Evolutionary conservation across 129 eudicot genomes (phyloP).

Genomic region (Tagetes erecta): DNA sequence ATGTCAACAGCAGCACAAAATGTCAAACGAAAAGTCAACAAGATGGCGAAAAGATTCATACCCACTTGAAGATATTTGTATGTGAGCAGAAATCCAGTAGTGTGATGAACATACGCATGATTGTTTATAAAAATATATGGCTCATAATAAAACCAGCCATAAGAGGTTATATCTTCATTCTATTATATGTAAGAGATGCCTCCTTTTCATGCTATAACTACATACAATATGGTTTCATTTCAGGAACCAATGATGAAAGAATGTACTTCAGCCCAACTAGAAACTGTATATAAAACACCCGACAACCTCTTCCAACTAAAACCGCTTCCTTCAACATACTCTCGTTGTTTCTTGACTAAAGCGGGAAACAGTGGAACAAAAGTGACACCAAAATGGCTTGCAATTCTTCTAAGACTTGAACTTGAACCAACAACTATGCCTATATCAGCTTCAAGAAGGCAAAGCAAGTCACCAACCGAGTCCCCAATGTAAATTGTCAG

Average conservation of each 20-base stretch:
- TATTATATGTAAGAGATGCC: conserved; percentile 32
- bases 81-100: conserved; percentile 23
- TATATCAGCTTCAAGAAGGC: conserved; percentile 87
- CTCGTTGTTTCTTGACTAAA: conserved; percentile 67
- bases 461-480: conserved; percentile 94
- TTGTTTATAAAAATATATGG: conserved; percentile 21
- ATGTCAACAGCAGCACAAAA: conserved; percentile 19
- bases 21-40: conserved; percentile 5
- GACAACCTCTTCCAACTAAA: conserved; percentile 68
- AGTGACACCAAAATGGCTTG: conserved; percentile 71
- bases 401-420: conserved; percentile 68
- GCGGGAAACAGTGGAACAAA: conserved; percentile 70
- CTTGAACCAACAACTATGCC: conserved; percentile 86
- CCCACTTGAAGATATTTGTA: conserved; percentile 17
- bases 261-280: conserved; percentile 88
- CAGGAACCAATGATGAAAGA: conserved; percentile 66
- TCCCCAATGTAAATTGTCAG: conserved; percentile 77
- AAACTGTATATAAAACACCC: conserved; percentile 75
- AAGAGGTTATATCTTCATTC: conserved; percentile 33
- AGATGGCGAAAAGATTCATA: conserved; percentile 20
- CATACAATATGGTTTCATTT: conserved; percentile 15
- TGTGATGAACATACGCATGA: conserved; percentile 28
- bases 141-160: conserved; percentile 37
- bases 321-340: conserved; percentile 38
- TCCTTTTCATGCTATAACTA: conserved; percentile 33